phyloP scores from a whole-genome alignment of 768 basidiomycete genomes.

The Hericium rajendrae region DNA sequence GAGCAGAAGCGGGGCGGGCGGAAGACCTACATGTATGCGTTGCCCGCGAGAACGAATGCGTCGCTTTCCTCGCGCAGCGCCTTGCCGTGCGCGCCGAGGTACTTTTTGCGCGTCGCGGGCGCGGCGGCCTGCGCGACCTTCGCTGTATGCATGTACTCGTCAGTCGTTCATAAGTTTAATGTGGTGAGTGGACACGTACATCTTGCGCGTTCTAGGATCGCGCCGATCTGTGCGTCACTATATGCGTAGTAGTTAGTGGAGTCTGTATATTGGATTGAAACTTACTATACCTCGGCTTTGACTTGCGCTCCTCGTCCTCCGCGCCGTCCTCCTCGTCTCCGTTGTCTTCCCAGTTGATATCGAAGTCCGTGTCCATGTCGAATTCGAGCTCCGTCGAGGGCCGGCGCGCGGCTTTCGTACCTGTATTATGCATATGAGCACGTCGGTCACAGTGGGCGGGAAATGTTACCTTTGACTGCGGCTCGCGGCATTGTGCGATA shows the following conservation, averaged over 20 bases:
- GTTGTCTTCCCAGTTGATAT: background rate
- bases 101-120: background rate
- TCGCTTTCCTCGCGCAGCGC: conserved; percentile 6
- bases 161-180: background rate
- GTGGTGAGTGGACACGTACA: background rate
- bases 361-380: background rate
- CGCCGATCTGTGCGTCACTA: background rate
- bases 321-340: background rate
- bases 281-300: background rate
- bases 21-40: conserved; percentile 12
- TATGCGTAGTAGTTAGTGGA: background rate
- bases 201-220: background rate
- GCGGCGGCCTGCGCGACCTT: background rate
- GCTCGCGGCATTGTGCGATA: too few species aligned
- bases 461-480: too few species aligned
- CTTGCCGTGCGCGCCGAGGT: background rate
- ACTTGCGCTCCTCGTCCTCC: background rate
- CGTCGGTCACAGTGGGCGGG: too few species aligned
- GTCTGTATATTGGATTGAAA: too few species aligned
- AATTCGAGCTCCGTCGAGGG: background rate
- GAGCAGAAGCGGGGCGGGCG: background rate
- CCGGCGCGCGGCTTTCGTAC: too few species aligned
- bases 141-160: background rate
- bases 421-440: too few species aligned
- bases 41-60: conserved; percentile 5